A percentile compares a stretch with the other conserved stretches of the same genome.
These are phyloP conservation scores for Colletotrichum sp. DNA, from an alignment of 2,329 filamentous ascomycete genomes.

Conservation along the genomic window DNA sequence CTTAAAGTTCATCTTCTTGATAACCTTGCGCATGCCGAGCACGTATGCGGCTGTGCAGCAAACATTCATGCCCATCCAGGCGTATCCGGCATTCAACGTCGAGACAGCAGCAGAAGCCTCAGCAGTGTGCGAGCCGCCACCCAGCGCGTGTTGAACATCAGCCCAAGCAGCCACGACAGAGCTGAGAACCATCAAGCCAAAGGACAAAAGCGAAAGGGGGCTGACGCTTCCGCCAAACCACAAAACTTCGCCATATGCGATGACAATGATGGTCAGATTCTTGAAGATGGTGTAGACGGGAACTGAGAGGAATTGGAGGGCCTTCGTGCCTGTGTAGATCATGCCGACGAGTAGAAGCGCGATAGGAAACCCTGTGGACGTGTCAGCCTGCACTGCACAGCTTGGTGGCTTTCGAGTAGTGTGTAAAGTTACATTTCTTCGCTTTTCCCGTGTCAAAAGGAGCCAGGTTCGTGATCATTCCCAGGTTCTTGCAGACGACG, in stretches of 20 bases:
- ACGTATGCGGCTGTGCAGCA: conserved; percentile 92
- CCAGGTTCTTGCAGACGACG: conserved; percentile 77
- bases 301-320: conserved; percentile 93
- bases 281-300: conserved; percentile 99
- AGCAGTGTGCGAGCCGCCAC: conserved; percentile 55
- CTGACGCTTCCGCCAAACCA: conserved; percentile 97
- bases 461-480: conserved; percentile 82
- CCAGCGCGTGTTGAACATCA: conserved; percentile 85
- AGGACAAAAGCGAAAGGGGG: conserved; percentile 86
- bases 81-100: conserved; percentile 91
- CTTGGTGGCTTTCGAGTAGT: background rate
- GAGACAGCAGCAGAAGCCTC: conserved; percentile 79
- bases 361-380: conserved; percentile 87
- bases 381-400: conserved; percentile 21
- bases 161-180: conserved; percentile 96
- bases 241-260: conserved; percentile 96
- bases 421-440: conserved; percentile 77
- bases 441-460: conserved; percentile 87
- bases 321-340: conserved; percentile 98
- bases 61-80: conserved; percentile 98
- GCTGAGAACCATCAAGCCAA: conserved; percentile 95
- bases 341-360: conserved; percentile 95
- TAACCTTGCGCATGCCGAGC: conserved; percentile 94
- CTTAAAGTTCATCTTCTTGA: conserved; percentile 99
- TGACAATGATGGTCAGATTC: conserved; percentile 98